These are phyloP conservation scores for Phytophthora europaea DNA, from an alignment of 352 stramenopile species.

Conservation along the genomic window DNA sequence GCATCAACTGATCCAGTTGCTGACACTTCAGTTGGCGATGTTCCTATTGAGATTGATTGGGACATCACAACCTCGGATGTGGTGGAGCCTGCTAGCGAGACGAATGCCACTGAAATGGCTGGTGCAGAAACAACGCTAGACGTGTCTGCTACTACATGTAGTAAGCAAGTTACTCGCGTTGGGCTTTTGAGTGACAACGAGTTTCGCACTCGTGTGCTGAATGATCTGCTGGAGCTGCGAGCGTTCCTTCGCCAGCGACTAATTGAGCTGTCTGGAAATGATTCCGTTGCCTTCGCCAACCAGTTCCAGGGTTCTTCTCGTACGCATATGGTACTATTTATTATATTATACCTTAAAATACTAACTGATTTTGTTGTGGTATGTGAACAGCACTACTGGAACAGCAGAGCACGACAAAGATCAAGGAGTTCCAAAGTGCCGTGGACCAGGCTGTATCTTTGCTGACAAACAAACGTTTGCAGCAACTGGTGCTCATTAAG, in stretches of 20 bases:
- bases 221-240: slow-evolving; percentile 81
- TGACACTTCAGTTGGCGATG: slow-evolving; percentile 30
- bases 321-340: slow-evolving; percentile 33
- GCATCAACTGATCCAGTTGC: slow-evolving; percentile 24
- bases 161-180: slow-evolving; percentile 48
- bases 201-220: slow-evolving; percentile 68
- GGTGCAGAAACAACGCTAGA: slow-evolving; percentile 18
- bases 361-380: slow-evolving; percentile 23
- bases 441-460: slow-evolving; percentile 55
- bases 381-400: slow-evolving; percentile 57
- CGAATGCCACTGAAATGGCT: slow-evolving; percentile 1
- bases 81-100: slow-evolving; percentile 32
- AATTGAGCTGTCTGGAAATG: slow-evolving; percentile 51
- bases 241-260: slow-evolving; percentile 70
- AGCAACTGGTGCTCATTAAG: slow-evolving; percentile 82
- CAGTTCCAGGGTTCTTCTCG: slow-evolving; percentile 76
- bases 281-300: slow-evolving; percentile 76
- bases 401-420: slow-evolving; percentile 66
- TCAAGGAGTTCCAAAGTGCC: slow-evolving; percentile 51
- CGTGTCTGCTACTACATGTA: slow-evolving; percentile 3
- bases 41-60: slow-evolving; percentile 78
- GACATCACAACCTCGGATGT: slow-evolving; percentile 70
- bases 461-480: slow-evolving; percentile 74
- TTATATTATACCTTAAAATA: slow-evolving; percentile 3
- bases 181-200: slow-evolving; percentile 63